These are phyloP conservation scores for Triglochin maritima DNA, from an alignment of 106 monocot genomes.

Conservation along the genomic window DNA sequence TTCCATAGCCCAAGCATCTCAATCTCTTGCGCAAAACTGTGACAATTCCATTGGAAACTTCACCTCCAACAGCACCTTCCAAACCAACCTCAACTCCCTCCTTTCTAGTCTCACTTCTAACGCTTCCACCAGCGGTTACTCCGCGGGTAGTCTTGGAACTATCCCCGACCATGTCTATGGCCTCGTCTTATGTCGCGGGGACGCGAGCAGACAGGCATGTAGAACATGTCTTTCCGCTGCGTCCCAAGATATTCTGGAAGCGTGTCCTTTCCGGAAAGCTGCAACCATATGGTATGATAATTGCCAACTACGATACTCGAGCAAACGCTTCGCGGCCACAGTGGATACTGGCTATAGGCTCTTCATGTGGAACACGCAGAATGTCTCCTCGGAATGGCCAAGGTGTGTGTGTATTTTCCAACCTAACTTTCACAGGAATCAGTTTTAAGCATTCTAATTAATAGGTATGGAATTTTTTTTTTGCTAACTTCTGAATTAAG, in stretches of 20 bases:
- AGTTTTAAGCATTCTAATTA: too few relatives aligned
- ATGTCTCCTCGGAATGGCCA: slow-evolving; percentile 6
- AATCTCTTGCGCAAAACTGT: neutral
- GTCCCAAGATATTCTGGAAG: neutral
- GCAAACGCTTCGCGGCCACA: slow-evolving; percentile 1
- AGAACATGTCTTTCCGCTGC: slow-evolving; percentile 17
- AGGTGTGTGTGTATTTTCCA: neutral
- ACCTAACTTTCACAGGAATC: neutral
- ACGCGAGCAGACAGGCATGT: slow-evolving; percentile 9
- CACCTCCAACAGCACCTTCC: slow-evolving; percentile 9
- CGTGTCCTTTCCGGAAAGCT: slow-evolving; percentile 11
- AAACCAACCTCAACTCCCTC: slow-evolving; percentile 2
- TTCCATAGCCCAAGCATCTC: neutral
- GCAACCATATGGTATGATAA: slow-evolving; percentile 27
- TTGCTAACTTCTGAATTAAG: too few relatives aligned
- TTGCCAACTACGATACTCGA: slow-evolving; percentile 32
- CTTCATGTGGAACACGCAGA: slow-evolving; percentile 1
- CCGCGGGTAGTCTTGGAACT: neutral
- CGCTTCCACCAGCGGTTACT: neutral
- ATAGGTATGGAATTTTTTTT: too few relatives aligned
- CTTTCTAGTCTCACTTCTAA: neutral
- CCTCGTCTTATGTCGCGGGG: slow-evolving; percentile 36
- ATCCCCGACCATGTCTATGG: slow-evolving; percentile 16
- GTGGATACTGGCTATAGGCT: neutral
- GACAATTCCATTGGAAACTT: neutral